Conservation (phyloP, 768 basidiomycete genomes). For the Glaciozyma antarctica region DNA sequence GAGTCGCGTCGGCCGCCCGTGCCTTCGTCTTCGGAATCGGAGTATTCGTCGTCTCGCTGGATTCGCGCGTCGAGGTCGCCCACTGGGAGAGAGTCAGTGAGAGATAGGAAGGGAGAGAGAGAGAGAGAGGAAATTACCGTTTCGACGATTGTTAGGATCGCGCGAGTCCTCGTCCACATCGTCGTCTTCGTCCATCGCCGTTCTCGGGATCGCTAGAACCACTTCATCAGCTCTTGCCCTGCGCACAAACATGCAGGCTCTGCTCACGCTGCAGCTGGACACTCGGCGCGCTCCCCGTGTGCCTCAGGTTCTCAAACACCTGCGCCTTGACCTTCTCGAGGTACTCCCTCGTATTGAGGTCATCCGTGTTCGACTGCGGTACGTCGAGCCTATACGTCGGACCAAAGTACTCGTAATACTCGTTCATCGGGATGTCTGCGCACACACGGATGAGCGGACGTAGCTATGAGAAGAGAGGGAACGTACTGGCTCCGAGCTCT, state of each 20-base stretch:
- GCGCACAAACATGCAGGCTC: not conserved
- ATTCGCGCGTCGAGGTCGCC: conserved; percentile 68
- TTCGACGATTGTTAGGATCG: conserved; percentile 64
- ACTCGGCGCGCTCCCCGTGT: conserved; percentile 78
- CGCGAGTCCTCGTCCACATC: conserved; percentile 82
- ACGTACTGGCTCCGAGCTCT: conserved; percentile 69
- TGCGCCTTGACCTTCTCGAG: conserved; percentile 85
- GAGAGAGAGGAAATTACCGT: conserved; percentile 43
- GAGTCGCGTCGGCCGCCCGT: conserved; percentile 44
- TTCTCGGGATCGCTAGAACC: conserved; percentile 62
- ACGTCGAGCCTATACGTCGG: conserved; percentile 96
- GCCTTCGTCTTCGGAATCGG: conserved; percentile 97
- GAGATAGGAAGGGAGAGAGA: not conserved
- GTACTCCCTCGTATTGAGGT: conserved; percentile 86
- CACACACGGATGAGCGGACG: not conserved
- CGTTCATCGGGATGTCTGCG: conserved; percentile 89
- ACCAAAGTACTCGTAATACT: conserved; percentile 98
- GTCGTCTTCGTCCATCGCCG: conserved; percentile 69
- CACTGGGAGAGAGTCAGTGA: conserved; percentile 36
- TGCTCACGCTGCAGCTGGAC: conserved; percentile 75
- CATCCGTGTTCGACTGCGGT: conserved; percentile 85
- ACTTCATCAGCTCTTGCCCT: conserved; percentile 1
- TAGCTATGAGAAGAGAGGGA: not conserved
- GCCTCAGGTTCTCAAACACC: conserved; percentile 80
- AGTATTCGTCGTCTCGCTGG: conserved; percentile 78